These are phyloP conservation scores for Lolium perenne DNA, from an alignment of 176 grass and related monocot species.

Conservation along the genomic window DNA sequence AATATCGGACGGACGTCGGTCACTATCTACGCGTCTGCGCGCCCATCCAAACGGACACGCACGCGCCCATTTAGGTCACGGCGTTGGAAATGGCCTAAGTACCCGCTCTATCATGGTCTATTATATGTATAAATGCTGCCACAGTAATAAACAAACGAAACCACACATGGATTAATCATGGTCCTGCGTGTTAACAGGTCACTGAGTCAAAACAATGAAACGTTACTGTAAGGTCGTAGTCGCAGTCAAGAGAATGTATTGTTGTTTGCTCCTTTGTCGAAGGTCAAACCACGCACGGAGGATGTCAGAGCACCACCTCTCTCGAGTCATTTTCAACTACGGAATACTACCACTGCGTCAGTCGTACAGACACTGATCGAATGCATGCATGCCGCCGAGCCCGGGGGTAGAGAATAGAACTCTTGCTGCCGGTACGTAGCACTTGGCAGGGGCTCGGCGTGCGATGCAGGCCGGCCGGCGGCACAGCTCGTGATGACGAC, in stretches of 20 bases:
- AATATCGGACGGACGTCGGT: no score
- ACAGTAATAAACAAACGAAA: neutral
- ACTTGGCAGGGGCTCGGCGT: neutral
- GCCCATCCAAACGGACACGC: no score
- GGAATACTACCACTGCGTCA: neutral
- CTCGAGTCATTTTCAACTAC: constrained; percentile 42
- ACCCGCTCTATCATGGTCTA: no score
- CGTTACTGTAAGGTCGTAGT: neutral
- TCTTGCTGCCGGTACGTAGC: neutral
- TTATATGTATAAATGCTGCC: neutral
- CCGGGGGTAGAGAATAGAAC: neutral
- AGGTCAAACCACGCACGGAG: constrained; percentile 41
- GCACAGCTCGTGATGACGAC: constrained; percentile 35
- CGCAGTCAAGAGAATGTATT: neutral
- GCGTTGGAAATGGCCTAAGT: no score
- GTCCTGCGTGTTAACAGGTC: neutral
- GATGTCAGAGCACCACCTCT: neutral
- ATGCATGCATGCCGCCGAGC: neutral
- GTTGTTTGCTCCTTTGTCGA: neutral
- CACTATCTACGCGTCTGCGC: no score
- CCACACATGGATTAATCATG: neutral
- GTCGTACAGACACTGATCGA: neutral
- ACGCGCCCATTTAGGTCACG: no score
- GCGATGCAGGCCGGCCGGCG: neutral
- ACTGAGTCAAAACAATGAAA: neutral